Evolutionary conservation across 495 filamentous ascomycete genomes (phyloP), one percentile per base, ranked within the genome.

Genomic region (Parachaetomium inaequale): DNA sequence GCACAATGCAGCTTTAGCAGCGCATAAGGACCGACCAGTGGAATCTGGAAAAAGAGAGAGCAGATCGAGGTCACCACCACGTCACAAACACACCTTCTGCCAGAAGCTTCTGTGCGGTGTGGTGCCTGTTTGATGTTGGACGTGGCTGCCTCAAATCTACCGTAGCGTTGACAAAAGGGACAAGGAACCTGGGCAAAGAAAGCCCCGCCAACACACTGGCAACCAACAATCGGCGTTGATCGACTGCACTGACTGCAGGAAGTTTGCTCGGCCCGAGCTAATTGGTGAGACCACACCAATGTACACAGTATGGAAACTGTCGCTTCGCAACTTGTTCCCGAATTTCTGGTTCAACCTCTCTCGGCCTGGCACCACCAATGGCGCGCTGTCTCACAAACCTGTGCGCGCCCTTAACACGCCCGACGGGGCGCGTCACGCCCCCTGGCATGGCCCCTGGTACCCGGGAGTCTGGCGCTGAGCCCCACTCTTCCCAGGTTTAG

Each of bases 181-280:
- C 8, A 12, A 14, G 7, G 23, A 47, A 47, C 14, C 47, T 19
- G 17, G 47, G 19, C 19, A 25, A 49, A 26, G 45, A 51, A 50
- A 19, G 47, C 47, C 47, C 46, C 23, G 26, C 46, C 46, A 50
- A 50, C 46, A n/a, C n/a, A n/a, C n/a, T n/a, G n/a, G 25, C 46
- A 25, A 25, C 46, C 47, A 51, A 51, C 42, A 46, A 46, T 46
- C n/a, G 5, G 38, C 11, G 28, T n/a, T 31, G 26, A 47, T 31
- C 47, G 17, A 31, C 47, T 21, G 42, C 42, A 45, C 42, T 14
- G 1, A 51, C 8, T 14, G 45, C 45, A 47, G 21, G 11, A 25
- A 31, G 15, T 51, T n/a, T 31, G 29, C 29, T 34, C 17, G 50
- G 50, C 29, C 50, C 12, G 15, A 31, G 28, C 28, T 51, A 51